phyloP scores from a whole-genome alignment of 176 grass and related monocot species.

The Paspalum vaginatum region DNA sequence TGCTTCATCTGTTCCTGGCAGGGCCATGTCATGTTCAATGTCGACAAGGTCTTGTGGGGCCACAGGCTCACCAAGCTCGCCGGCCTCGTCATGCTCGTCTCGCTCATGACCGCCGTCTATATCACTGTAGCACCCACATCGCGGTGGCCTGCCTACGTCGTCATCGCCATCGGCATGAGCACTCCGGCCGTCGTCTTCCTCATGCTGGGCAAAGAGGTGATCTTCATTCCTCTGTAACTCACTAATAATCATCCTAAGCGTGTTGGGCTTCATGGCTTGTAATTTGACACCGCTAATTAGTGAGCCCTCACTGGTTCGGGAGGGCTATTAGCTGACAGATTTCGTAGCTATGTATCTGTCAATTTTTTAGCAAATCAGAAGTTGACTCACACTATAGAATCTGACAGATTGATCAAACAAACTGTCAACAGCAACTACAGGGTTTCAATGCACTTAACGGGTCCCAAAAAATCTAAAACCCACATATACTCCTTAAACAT shows the following conservation, averaged over 20 bases:
- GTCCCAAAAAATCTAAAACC: too few relatives aligned
- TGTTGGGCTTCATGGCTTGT: too few relatives aligned
- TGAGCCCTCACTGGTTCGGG: too few relatives aligned
- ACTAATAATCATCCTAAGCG: not conserved
- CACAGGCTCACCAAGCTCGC: conserved; percentile 11
- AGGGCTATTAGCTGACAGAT: too few relatives aligned
- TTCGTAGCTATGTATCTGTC: too few relatives aligned
- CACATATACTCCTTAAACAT: too few relatives aligned
- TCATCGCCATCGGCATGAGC: not conserved
- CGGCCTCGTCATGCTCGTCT: conserved; percentile 4
- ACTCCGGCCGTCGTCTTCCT: not conserved
- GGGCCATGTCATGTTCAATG: not conserved
- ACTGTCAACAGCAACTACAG: too few relatives aligned
- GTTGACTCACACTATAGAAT: too few relatives aligned
- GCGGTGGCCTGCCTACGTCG: not conserved
- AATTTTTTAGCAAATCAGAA: too few relatives aligned
- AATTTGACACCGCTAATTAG: too few relatives aligned
- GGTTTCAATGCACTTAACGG: too few relatives aligned
- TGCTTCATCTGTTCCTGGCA: not conserved
- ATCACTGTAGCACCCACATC: not conserved
- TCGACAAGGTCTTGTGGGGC: not conserved
- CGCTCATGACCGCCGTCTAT: not conserved
- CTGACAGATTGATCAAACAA: too few relatives aligned
- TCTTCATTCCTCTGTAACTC: not conserved
- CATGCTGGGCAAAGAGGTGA: not conserved